Base-by-base conservation (phyloP, 805 yeast genomes). In the Candida namnaoensis region DNA sequence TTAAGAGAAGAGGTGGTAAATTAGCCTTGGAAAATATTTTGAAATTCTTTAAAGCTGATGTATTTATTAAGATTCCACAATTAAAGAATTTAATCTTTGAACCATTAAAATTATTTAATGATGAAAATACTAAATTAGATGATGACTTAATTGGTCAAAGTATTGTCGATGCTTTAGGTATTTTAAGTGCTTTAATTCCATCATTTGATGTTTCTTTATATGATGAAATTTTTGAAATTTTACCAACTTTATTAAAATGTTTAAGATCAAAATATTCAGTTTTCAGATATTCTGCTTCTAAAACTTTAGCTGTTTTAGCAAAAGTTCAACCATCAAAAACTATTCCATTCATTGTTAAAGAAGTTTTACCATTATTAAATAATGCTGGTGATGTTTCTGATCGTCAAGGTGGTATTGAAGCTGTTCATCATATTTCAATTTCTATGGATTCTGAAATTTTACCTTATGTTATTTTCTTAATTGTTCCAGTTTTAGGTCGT, bases 401-500 rank as follows among this genome's bases (percentile, higher is more conserved):
- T 46, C 76, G 99, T 46, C 97, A 91, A 65, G 99, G 99, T 54
- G 88, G 95, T 7, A 83, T 88, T 42, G 99, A 93, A 62, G 77
- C 93, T 24, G 73, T 91, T 7, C 90, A 87, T 57, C 97, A 93
- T 56, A 68, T 93, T 38, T 78, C 95, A 2, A 69, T 71, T 34
- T 74, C 83, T 4, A 88, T 93, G 96, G 97, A 95, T 1, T 69
- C 86, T 7, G 84, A 77, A 45, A 88, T 95, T 42, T 66, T 93
- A 46, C 99, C 99, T 0, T 93, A 91, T 60, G 90, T 93, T 38
- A 95, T 93, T 33, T 93, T 93, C 60, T 73, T 93, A 52, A 88
- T 93, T 59, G 98, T 95, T 26, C 99, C 99, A 10, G 88, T 93
- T 5, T 68, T 93, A 51, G 99, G 99, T 37, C 75, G 99, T 56